Evolutionary conservation across 164 flowering plant genomes (phyloP).

Genomic region (Stephania yunnanensis): DNA sequence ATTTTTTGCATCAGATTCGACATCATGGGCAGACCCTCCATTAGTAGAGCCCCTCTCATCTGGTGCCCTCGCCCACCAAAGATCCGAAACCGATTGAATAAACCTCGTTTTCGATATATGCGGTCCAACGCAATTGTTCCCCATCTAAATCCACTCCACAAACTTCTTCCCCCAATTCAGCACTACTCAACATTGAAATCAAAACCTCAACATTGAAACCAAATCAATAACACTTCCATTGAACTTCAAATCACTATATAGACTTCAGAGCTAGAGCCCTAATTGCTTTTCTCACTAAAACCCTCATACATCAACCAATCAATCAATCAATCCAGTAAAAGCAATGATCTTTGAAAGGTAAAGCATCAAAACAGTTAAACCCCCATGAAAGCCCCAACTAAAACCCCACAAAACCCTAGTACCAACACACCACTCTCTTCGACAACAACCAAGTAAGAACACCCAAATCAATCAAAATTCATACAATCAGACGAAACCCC

Average conservation of each 20-base stretch:
- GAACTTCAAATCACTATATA: no score
- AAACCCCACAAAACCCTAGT: background rate
- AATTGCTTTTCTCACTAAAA: no score
- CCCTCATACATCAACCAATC: no score
- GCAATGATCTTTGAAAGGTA: background rate
- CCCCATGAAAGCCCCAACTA: background rate
- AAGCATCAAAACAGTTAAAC: background rate
- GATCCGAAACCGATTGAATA: constrained; percentile 33
- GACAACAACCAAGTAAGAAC: background rate
- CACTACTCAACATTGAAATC: background rate
- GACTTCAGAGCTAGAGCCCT: no score
- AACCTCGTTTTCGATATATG: constrained; percentile 31
- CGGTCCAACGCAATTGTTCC: constrained; percentile 45
- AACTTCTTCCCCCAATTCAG: constrained; percentile 5
- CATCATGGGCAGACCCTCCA: constrained; percentile 9
- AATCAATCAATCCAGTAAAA: background rate
- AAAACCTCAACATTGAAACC: no score
- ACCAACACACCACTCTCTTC: background rate
- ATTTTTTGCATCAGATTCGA: constrained; percentile 7
- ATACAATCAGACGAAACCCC: background rate
- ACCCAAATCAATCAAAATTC: background rate
- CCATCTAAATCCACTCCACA: constrained; percentile 39
- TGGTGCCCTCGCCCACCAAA: constrained; percentile 31
- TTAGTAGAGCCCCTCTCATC: constrained; percentile 13
- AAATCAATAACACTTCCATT: no score